Evolutionary conservation across 306 rosid species (phyloP).

Genomic region (Trifolium dubium): DNA sequence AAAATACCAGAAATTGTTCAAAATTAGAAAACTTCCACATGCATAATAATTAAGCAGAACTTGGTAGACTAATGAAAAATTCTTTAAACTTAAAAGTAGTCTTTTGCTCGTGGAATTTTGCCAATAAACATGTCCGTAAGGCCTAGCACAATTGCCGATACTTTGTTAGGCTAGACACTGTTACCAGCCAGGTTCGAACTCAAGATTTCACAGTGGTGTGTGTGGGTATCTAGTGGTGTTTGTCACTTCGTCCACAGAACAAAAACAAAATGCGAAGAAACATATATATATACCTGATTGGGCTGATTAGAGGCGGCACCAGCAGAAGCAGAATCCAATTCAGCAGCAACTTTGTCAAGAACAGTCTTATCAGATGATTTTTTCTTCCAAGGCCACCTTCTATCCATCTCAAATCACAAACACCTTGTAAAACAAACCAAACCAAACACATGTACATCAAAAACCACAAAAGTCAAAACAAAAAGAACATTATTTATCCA

Average conservation of each 20-base stretch:
- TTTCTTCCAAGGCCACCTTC: conserved; percentile 99
- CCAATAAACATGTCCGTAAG: conserved; percentile 8
- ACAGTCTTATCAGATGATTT: conserved; percentile 84
- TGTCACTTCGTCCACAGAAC: too few species aligned
- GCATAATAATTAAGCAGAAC: conserved; percentile 18
- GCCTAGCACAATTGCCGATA: too few species aligned
- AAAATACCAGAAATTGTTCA: background rate
- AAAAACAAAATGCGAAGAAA: conserved; percentile 31
- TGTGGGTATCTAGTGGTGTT: too few species aligned
- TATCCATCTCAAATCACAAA: conserved; percentile 67
- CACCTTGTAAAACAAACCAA: conserved; percentile 30
- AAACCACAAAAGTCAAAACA: conserved; percentile 4
- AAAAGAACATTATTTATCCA: conserved; percentile 14
- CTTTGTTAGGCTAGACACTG: too few species aligned
- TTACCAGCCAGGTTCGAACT: too few species aligned
- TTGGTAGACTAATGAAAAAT: conserved; percentile 24
- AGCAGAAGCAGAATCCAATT: conserved; percentile 53
- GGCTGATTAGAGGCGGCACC: conserved; percentile 42
- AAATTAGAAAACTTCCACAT: conserved; percentile 21
- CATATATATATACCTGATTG: conserved; percentile 56
- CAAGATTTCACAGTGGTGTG: too few species aligned
- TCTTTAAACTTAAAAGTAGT: background rate
- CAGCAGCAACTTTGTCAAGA: conserved; percentile 76
- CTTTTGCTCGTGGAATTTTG: background rate
- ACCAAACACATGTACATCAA: conserved; percentile 6